Conservation (phyloP, 2,329 filamentous ascomycete genomes). For the Neofusicoccum ribis region DNA sequence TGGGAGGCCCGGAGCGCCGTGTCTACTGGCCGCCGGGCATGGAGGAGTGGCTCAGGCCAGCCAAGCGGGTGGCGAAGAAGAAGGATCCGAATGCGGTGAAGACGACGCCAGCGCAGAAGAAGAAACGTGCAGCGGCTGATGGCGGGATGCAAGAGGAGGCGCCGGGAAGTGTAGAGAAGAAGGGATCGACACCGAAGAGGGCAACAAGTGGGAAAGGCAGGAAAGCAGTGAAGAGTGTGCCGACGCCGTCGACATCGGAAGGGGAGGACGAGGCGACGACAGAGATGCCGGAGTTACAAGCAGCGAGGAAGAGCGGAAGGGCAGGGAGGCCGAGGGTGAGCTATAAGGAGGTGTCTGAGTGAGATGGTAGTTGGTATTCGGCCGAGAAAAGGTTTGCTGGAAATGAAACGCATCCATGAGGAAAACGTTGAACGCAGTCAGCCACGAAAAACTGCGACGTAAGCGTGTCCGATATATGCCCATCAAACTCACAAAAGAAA, state of each 20-base stretch:
- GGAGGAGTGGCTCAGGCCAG: constrained; percentile 85
- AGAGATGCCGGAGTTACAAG: constrained; percentile 40
- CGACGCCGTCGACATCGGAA: constrained; percentile 40
- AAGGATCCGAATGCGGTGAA: constrained; percentile 45
- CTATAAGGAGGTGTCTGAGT: constrained; percentile 35
- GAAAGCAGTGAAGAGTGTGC: constrained; percentile 36
- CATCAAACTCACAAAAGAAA: too few relatives aligned
- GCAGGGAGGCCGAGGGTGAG: constrained; percentile 26
- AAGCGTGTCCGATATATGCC: too few relatives aligned
- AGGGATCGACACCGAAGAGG: constrained; percentile 36
- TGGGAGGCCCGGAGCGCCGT: constrained; percentile 79
- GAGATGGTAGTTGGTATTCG: background rate
- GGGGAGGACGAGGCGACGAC: constrained; percentile 12
- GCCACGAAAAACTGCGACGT: too few relatives aligned
- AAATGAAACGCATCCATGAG: too few relatives aligned
- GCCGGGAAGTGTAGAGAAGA: constrained; percentile 21
- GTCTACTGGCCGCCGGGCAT: constrained; percentile 91
- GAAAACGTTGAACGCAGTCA: too few relatives aligned
- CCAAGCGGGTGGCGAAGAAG: constrained; percentile 67
- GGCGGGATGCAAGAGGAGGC: background rate
- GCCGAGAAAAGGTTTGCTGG: too few relatives aligned
- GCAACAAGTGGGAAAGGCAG: constrained; percentile 21
- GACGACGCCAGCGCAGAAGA: constrained; percentile 33
- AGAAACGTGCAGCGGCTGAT: constrained; percentile 25
- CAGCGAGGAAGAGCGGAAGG: constrained; percentile 22